Evolutionary conservation across 2,329 filamentous ascomycete species (phyloP), one percentile per base, ranked within the genome.

Genomic region (Teratosphaeriaceae sp.): DNA sequence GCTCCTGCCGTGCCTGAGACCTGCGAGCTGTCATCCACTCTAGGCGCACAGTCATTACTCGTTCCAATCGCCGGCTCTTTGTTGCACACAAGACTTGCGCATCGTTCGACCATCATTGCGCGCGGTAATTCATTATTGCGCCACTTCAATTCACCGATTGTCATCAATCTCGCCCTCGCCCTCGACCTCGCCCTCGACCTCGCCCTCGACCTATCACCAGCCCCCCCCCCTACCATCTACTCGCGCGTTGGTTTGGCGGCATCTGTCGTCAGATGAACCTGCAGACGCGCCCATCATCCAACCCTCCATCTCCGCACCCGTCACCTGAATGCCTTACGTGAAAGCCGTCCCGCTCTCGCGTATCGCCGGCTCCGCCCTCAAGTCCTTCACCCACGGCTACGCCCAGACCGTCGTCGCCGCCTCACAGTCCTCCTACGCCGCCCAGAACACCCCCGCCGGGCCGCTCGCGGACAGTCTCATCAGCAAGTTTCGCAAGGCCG

Each of bases 201-300:
- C 24, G n/a, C n/a, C n/a, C n/a, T n/a, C n/a, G n/a, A n/a, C n/a
- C n/a, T n/a, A n/a, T n/a, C n/a, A n/a, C n/a, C n/a, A n/a, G n/a
- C n/a, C n/a, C n/a, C n/a, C 49, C 47, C 42, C 45, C 45, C 36
- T 40, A 8, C 30, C 16, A 21, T 23, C 40, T 24, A 5, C 22
- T 33, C 38, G 47, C 49, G 49, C 50, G 51, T 51, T 49, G 36
- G 36, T 52, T 47, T 48, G 47, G 39, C 50, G 43, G 30, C 45
- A 29, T 63, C 49, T 54, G 84, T 87, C 89, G 88, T 94, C 87
- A 90, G 88, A 95, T 95, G 89, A 95, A 92, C 88, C 88, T 96
- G 89, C 88, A 89, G 73, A 72, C 44, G 45, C 49, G 45, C 39
- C 48, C 46, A 21, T 26, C 33, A 41, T 16, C 26, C 21, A 3